Evolutionary conservation across 495 filamentous ascomycete genomes (phyloP), one percentile per base, ranked within the genome.

Genomic region (Aspergillus funiculosus): DNA sequence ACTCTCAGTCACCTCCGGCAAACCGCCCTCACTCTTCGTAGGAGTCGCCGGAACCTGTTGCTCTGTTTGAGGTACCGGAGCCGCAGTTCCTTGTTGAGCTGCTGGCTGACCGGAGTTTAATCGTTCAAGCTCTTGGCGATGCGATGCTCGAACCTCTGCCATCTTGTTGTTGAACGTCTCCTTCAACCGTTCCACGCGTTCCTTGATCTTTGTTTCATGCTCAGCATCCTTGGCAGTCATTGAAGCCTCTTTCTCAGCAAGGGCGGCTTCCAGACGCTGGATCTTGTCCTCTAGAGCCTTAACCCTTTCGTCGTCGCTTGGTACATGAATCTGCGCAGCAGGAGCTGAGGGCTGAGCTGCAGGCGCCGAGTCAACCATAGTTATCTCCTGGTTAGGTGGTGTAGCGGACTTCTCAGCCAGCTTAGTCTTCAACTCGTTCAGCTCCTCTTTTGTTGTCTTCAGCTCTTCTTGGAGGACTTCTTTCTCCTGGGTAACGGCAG

Each of bases 111-210:
- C 78, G 13, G 79, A 61, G 26, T 80, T 78, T 41, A 86, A 74
- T 45, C 81, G 79, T 18, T 78, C 74, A 31, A 90, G 64, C 36
- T 78, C 78, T 45, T 77, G 74, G 11, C 76, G 72, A 46, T 81
- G 75, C 14, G 54, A 53, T 64, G 75, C 52, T 34, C 63, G 74
- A 17, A 77, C 69, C 46, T 91, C 85, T 4, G 63, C 69, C 5
- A 94, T 68, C 56, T 83, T 87, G 53, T 75, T 81, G 44, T 81
- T 85, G 47, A 87, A 77, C 8, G 74, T 64, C 14, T 74, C 74
- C 60, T 87, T 90, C 75, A 92, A 79, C 57, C 76, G 80, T 6
- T 89, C 82, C 1, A 82, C 76, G 22, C 86, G 76, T 43, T 74
- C 69, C 51, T 85, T 81, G 39, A 85, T 60, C 43, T 78, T 82